Evolutionary conservation across 1,139 yeast genomes (phyloP), one percentile per base, ranked within the genome.

Genomic region (Kodamaea sp.): DNA sequence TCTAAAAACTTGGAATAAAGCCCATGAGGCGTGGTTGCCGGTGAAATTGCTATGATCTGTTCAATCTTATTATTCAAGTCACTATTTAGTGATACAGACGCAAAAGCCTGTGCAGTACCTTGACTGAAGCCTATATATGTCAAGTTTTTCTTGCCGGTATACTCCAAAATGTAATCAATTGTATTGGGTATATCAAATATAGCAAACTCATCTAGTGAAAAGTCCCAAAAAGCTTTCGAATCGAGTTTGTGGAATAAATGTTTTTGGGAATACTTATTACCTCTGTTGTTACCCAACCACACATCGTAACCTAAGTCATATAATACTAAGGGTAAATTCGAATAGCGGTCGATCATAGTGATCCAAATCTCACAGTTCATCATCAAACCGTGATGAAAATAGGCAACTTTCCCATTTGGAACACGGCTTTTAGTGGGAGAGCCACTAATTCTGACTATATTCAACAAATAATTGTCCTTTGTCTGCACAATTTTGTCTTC

Each of bases 311-410:
- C 96, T 44, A 80, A 58, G 46, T 86, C 90, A 41, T 83, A 86
- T 34, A 90, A 68, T 2, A 78, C 67, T 54, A 85, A 83, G 0
- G 97, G 96, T 39, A 90, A 61, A 52, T 86, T 85, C 37, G 73
- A 70, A 30, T 76, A 56, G 32, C 79, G 75, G 10, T 81, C 77
- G 27, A 80, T 58, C 75, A 79, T 81, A 25, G 92, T 78, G 33
- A 85, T 79, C 97, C 96, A 87, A 7, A 90, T 77, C 53, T 90
- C 97, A 37, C 94, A 81, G 55, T 83, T 81, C 97, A 90, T 90
- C 48, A 90, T 70, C 40, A 90, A 67, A 0, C 97, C 97, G 58
- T 90, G 97, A 54, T 90, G 97, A 39, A 90, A 68, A 54, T 87
- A 90, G 0, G 85, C 84, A 2, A 83, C 81, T 39, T 70, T 75